These are phyloP conservation scores for Umbilicaria muhlenbergii DNA, from an alignment of 495 filamentous ascomycete species.

Conservation along the genomic window DNA sequence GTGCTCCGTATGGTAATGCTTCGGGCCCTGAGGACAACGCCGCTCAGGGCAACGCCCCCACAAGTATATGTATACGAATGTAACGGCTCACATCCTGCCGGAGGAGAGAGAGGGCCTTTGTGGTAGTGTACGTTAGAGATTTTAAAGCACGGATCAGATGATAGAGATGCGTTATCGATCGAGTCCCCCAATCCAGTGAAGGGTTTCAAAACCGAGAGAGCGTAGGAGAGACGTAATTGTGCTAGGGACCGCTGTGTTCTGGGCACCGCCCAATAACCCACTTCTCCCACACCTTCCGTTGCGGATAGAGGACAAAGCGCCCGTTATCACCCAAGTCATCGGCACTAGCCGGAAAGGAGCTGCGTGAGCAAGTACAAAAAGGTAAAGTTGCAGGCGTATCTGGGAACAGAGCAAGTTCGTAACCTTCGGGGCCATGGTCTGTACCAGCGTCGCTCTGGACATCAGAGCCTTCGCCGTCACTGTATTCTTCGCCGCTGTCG, in stretches of 20 bases:
- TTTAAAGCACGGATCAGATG: too few relatives aligned
- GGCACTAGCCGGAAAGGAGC: slow-evolving; percentile 11
- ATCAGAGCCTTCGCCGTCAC: slow-evolving; percentile 11
- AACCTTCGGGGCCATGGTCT: slow-evolving; percentile 19
- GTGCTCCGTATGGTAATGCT: too few relatives aligned
- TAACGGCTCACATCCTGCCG: too few relatives aligned
- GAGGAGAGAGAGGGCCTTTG: too few relatives aligned
- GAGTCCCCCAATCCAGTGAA: too few relatives aligned
- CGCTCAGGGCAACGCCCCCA: too few relatives aligned
- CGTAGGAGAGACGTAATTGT: too few relatives aligned
- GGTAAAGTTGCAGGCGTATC: slow-evolving; percentile 28
- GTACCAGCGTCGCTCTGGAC: slow-evolving; percentile 14
- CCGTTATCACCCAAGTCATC: slow-evolving; percentile 47
- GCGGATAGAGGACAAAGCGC: slow-evolving; percentile 27
- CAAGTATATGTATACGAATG: too few relatives aligned
- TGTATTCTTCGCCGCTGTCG: slow-evolving; percentile 13
- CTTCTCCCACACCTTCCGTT: slow-evolving; percentile 46
- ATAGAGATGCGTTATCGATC: too few relatives aligned
- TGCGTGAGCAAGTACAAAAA: slow-evolving; percentile 28
- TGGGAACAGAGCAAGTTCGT: slow-evolving; percentile 22
- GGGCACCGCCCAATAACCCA: slow-evolving; percentile 36
- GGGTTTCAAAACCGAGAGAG: too few relatives aligned
- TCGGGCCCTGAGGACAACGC: too few relatives aligned
- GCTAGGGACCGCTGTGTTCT: slow-evolving; percentile 6
- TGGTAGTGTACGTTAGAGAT: too few relatives aligned